These are phyloP conservation scores for Pythium diclinum DNA, from an alignment of 352 stramenopile genomes.

Conservation along the genomic window DNA sequence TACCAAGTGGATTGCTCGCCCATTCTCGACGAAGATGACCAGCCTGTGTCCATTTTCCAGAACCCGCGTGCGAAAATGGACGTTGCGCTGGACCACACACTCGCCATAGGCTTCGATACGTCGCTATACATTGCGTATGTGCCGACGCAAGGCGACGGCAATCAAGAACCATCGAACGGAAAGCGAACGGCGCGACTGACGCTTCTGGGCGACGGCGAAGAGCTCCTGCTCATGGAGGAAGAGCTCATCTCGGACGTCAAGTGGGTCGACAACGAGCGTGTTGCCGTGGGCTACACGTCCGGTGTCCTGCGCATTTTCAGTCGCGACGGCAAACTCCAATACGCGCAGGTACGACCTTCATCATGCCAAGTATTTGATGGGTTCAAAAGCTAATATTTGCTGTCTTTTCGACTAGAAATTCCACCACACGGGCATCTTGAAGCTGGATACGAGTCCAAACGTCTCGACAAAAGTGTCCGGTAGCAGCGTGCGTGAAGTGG, in stretches of 20 bases:
- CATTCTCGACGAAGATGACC: conserved; percentile 23
- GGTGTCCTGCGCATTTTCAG: conserved; percentile 62
- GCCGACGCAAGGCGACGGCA: conserved; percentile 1
- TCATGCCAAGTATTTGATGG: neutral
- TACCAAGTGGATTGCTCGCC: conserved; percentile 31
- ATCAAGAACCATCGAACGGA: conserved; percentile 12
- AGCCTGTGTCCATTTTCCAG: conserved; percentile 35
- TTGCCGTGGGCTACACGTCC: conserved; percentile 54
- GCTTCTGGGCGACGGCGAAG: conserved; percentile 33
- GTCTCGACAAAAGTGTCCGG: conserved; percentile 19
- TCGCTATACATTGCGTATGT: conserved; percentile 34
- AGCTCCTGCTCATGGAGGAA: conserved; percentile 37
- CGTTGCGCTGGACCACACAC: conserved; percentile 42
- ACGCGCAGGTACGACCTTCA: conserved; percentile 42
- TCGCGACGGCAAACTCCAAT: conserved; percentile 43
- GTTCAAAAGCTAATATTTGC: neutral
- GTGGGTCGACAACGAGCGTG: conserved; percentile 57
- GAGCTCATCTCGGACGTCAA: conserved; percentile 61
- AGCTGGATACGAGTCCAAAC: conserved; percentile 23
- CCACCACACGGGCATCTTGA: conserved; percentile 22
- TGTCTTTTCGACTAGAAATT: conserved; percentile 20
- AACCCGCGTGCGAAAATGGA: conserved; percentile 47
- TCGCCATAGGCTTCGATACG: conserved; percentile 41
- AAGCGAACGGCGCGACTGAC: conserved; percentile 18
- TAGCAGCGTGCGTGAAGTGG: conserved; percentile 9